Evolutionary conservation across 768 basidiomycete genomes (phyloP).

Genomic region (button mushroom (Agaricus bisporus)): DNA sequence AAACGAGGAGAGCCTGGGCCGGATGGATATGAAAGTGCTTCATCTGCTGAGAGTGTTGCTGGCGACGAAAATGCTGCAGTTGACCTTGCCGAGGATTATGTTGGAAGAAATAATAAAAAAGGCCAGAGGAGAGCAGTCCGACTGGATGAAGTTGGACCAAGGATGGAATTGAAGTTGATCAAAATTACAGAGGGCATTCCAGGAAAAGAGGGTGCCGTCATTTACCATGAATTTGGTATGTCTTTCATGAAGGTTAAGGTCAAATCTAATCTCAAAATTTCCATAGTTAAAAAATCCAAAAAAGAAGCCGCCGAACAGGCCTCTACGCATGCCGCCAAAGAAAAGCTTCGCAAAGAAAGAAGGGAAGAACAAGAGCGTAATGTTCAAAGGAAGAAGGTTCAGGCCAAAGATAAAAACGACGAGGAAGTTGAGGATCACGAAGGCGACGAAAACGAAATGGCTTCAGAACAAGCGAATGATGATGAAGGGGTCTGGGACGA

Average conservation of each 20-base stretch:
- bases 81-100: constrained; percentile 86
- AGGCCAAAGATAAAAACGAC: constrained; percentile 20
- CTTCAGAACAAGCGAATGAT: constrained; percentile 35
- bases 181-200: constrained; percentile 95
- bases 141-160: constrained; percentile 90
- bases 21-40: constrained; percentile 74
- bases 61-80: constrained; percentile 83
- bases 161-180: constrained; percentile 88
- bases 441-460: constrained; percentile 26
- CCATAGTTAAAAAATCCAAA: constrained; percentile 86
- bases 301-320: constrained; percentile 63
- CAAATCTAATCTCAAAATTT: constrained; percentile 5
- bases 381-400: constrained; percentile 73
- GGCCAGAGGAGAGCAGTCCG: constrained; percentile 88
- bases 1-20: constrained; percentile 56
- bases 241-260: constrained; percentile 10
- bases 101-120: constrained; percentile 90
- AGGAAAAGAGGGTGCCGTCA: constrained; percentile 87
- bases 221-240: constrained; percentile 93
- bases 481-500: constrained; percentile 39
- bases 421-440: constrained; percentile 24
- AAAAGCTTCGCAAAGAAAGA: constrained; percentile 68
- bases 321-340: constrained; percentile 71
- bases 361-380: constrained; percentile 90
- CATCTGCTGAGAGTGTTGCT: constrained; percentile 76